phyloP scores from a whole-genome alignment of 805 yeast genomes.

The Metschnikowia dekortorum region DNA sequence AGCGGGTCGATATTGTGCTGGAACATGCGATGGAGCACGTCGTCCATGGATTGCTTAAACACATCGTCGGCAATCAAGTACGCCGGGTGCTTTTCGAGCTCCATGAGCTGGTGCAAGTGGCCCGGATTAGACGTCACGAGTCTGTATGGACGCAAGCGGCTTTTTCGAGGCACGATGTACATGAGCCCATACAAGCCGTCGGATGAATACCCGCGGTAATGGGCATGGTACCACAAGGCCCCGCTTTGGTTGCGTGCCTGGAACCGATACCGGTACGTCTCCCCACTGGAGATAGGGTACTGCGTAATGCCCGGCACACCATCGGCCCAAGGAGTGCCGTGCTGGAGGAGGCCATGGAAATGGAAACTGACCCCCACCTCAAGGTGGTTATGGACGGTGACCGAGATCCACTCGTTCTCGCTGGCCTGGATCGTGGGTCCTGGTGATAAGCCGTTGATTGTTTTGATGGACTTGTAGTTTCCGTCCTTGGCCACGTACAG shows the following conservation, averaged over 20 bases:
- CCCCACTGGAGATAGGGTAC: constrained; percentile 45
- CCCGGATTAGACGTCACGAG: constrained; percentile 19
- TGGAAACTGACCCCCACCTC: constrained; percentile 43
- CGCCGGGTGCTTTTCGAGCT: constrained; percentile 23
- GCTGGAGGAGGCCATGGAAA: constrained; percentile 50
- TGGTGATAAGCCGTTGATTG: constrained; percentile 45
- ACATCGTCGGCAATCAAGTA: constrained; percentile 35
- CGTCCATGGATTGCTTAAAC: constrained; percentile 33
- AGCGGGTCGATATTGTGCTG: constrained; percentile 31
- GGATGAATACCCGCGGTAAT: constrained; percentile 41
- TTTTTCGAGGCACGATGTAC: constrained; percentile 34
- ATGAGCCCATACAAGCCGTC: constrained; percentile 49
- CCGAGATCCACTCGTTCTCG: constrained; percentile 30
- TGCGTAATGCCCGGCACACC: constrained; percentile 51
- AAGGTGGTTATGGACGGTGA: constrained; percentile 36
- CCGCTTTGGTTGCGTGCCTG: constrained; percentile 40
- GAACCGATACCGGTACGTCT: constrained; percentile 39
- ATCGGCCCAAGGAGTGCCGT: constrained; percentile 45
- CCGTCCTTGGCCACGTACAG: constrained; percentile 28
- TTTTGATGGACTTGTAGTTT: constrained; percentile 25
- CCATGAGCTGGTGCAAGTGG: constrained; percentile 25
- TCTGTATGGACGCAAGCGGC: constrained; percentile 29
- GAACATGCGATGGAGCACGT: constrained; percentile 30
- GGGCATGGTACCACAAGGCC: constrained; percentile 56
- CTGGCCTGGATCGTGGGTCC: constrained; percentile 42